A percentile compares a stretch with the other conserved stretches of the same genome.
These are phyloP conservation scores for Cladosporium sp. DNA, from an alignment of 2,329 filamentous ascomycete species.

Conservation along the genomic window DNA sequence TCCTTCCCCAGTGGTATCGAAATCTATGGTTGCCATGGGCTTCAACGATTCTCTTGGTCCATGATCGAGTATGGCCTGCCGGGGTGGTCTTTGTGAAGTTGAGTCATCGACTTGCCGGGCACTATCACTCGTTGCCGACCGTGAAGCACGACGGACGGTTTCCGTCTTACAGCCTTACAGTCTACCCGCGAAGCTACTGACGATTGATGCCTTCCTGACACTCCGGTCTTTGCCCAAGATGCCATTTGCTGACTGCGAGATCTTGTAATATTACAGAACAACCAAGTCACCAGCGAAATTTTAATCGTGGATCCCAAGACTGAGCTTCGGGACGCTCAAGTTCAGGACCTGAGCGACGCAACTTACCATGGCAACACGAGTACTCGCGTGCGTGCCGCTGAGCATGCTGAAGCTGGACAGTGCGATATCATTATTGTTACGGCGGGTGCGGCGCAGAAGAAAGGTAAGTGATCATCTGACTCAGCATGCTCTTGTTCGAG, in stretches of 20 bases:
- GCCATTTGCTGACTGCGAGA: too few species aligned
- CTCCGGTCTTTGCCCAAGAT: neutral
- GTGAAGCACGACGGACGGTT: too few species aligned
- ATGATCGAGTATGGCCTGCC: too few species aligned
- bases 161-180: too few species aligned
- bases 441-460: slow-evolving; percentile 54
- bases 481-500: neutral
- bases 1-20: too few species aligned
- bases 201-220: neutral
- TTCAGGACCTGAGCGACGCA: slow-evolving; percentile 55
- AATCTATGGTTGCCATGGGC: too few species aligned
- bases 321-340: slow-evolving; percentile 50
- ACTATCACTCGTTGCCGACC: too few species aligned
- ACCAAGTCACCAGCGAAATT: slow-evolving; percentile 52
- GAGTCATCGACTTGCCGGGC: too few species aligned
- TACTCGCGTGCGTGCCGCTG: slow-evolving; percentile 48
- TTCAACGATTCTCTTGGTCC: too few species aligned
- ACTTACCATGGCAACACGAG: slow-evolving; percentile 47
- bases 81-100: too few species aligned
- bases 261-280: slow-evolving; percentile 31
- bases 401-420: slow-evolving; percentile 51
- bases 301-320: slow-evolving; percentile 56
- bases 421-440: slow-evolving; percentile 58
- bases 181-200: too few species aligned
- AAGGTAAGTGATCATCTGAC: slow-evolving; percentile 29